A percentile compares a stretch with the other conserved stretches of the same genome.
Conservation (phyloP, 1,284 basidiomycete genomes). For the Fomes fomentarius region DNA sequence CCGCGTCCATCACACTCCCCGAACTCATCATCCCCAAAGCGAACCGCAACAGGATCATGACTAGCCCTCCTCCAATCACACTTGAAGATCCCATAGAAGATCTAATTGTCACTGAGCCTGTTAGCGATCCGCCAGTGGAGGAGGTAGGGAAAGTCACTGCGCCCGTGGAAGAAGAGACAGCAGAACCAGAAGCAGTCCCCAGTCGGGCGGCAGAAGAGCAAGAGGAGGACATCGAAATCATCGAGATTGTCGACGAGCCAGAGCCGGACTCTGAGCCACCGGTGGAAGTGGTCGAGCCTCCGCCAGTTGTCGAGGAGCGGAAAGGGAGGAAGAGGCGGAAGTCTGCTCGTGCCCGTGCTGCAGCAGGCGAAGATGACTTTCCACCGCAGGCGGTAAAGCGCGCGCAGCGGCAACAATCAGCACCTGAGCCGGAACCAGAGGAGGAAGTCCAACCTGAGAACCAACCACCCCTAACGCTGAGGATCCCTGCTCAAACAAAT, state of each 20-base stretch:
- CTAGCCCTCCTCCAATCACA: conserved; percentile 39
- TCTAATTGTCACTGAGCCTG: neutral
- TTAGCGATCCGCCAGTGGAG: neutral
- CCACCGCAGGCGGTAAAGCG: neutral
- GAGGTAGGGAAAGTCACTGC: neutral
- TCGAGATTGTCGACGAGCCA: neutral
- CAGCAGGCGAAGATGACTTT: conserved; percentile 2
- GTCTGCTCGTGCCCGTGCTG: neutral
- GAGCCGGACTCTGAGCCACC: too few relatives aligned
- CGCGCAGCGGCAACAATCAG: too few relatives aligned
- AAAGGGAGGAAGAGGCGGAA: conserved; percentile 19
- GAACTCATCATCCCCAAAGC: conserved; percentile 59
- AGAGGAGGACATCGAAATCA: conserved; percentile 9
- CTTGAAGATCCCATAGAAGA: neutral
- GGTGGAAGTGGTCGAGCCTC: conserved; percentile 1
- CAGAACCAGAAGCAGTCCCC: neutral
- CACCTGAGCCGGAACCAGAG: neutral
- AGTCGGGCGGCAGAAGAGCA: neutral
- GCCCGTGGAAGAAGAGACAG: neutral
- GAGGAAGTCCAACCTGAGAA: conserved; percentile 11
- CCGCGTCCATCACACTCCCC: conserved; percentile 58
- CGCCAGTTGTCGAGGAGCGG: conserved; percentile 10
- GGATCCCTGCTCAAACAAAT: conserved; percentile 30
- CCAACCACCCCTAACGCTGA: conserved; percentile 28
- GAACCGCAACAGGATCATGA: conserved; percentile 45